phyloP scores from a whole-genome alignment of 495 filamentous ascomycete species.

The Emericellopsis terricola region DNA sequence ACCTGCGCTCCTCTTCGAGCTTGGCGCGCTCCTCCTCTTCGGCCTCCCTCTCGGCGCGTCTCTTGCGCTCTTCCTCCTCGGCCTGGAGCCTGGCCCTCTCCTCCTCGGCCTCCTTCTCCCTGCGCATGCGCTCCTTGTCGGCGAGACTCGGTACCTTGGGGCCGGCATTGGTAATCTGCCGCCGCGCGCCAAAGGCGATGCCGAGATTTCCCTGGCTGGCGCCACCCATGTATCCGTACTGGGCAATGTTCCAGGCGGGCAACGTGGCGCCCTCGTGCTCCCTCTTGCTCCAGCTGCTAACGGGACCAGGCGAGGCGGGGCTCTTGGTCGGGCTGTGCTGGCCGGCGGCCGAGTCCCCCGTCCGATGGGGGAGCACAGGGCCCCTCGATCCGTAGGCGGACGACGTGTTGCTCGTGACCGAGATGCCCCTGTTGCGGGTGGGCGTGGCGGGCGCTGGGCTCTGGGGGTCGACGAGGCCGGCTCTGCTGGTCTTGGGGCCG shows the following conservation, averaged over 20 bases:
- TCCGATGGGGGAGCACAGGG: slow-evolving; percentile 23
- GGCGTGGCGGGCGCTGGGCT: slow-evolving; percentile 40
- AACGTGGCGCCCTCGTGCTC: slow-evolving; percentile 60
- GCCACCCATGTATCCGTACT: slow-evolving; percentile 97
- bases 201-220: slow-evolving; percentile 93
- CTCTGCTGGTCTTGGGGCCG: slow-evolving; percentile 44
- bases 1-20: slow-evolving; percentile 53
- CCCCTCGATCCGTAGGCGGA: slow-evolving; percentile 25
- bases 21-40: slow-evolving; percentile 49
- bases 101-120: slow-evolving; percentile 31
- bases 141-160: slow-evolving; percentile 58
- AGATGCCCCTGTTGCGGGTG: slow-evolving; percentile 39
- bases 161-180: slow-evolving; percentile 76
- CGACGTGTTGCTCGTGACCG: slow-evolving; percentile 47
- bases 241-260: slow-evolving; percentile 96
- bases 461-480: slow-evolving; percentile 46
- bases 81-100: slow-evolving; percentile 41
- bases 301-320: slow-evolving; percentile 23
- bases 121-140: slow-evolving; percentile 34
- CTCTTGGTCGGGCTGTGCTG: slow-evolving; percentile 45
- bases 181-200: slow-evolving; percentile 72
- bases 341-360: slow-evolving; percentile 32
- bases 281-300: slow-evolving; percentile 84
- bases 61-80: slow-evolving; percentile 51
- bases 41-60: slow-evolving; percentile 24